Evolutionary conservation across 257 asterid species (phyloP).

Genomic region (Nicotiana obtusifolia): DNA sequence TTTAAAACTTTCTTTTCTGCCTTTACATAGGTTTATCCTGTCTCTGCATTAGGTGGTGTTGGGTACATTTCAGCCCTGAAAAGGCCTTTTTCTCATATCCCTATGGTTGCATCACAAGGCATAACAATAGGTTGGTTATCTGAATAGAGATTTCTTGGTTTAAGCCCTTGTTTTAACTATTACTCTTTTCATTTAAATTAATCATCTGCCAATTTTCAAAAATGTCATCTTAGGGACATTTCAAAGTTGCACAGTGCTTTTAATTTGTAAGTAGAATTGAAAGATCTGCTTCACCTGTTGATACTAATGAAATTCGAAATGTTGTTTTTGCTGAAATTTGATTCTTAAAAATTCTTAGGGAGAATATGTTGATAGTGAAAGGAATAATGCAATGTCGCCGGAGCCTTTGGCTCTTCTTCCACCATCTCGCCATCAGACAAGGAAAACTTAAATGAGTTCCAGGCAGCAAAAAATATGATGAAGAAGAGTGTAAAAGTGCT

Average conservation of each 20-base stretch:
- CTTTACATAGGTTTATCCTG: constrained; percentile 60
- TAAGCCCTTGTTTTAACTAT: background rate
- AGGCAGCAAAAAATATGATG: background rate
- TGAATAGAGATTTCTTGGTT: background rate
- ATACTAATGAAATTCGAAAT: background rate
- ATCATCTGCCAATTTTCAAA: background rate
- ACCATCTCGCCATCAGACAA: background rate
- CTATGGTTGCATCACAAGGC: constrained; percentile 91
- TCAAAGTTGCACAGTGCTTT: background rate
- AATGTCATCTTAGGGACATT: background rate
- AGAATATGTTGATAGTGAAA: background rate
- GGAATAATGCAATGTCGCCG: background rate
- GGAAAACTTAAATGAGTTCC: background rate
- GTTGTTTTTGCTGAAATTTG: background rate
- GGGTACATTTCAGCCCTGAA: constrained; percentile 57
- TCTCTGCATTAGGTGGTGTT: constrained; percentile 73
- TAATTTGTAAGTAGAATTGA: background rate
- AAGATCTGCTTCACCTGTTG: background rate
- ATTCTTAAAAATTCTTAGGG: background rate
- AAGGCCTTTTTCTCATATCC: constrained; percentile 73
- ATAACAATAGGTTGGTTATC: constrained; percentile 51
- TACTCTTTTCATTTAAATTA: background rate
- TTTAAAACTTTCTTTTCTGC: constrained; percentile 5
- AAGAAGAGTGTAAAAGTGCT: background rate
- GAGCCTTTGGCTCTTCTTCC: constrained; percentile 3